Base-by-base conservation (phyloP, 306 rosid genomes). In the Lathyrus aphaca region DNA sequence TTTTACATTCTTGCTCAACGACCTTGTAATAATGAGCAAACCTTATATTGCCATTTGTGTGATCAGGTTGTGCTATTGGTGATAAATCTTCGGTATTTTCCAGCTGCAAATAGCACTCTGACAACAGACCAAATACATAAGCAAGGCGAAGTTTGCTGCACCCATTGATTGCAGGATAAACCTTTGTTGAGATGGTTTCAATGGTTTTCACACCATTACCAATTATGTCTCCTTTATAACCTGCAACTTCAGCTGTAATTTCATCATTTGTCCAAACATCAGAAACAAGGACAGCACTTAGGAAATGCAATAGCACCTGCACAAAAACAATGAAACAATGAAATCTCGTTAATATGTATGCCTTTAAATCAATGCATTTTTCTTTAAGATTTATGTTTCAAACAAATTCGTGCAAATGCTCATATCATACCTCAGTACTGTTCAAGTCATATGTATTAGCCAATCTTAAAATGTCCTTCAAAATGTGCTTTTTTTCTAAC, bases 181-280 rank as follows among this genome's bases (percentile, higher is more conserved):
- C 95, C 74, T 69, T 64, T 53, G 79, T 80, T 80, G 97, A 83
- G 68, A 95, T 81, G 64, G 54, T 71, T 83, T 86, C 81, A 80
- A 95, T 83, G 57, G 89, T 87, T 68, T 89, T 85, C 23, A 80
- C 86, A 75, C 91, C 74, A 81, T 71, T 79, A 71, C 65, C 79
- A 77, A 77, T 72, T 63, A 89, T 73, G 66, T 88, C 86, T 65
- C 74, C 85, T 82, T 75, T 89, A 70, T 76, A 84, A 72, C 71
- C 89, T 40, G 84, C 83, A 78, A 91, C 83, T 83, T 95, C 99
- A 6, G 76, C 71, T 44, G 80, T 66, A 70, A 95, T 87, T 74
- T 95, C 97, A 72, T 91, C 97, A 80, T 91, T 86, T 40, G 68
- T 83, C 99, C 99, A 95, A 71, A 82, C 83, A 79, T 95, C 89